Conservation (phyloP, 1,139 yeast genomes). For the Nematodospora anomalae region DNA sequence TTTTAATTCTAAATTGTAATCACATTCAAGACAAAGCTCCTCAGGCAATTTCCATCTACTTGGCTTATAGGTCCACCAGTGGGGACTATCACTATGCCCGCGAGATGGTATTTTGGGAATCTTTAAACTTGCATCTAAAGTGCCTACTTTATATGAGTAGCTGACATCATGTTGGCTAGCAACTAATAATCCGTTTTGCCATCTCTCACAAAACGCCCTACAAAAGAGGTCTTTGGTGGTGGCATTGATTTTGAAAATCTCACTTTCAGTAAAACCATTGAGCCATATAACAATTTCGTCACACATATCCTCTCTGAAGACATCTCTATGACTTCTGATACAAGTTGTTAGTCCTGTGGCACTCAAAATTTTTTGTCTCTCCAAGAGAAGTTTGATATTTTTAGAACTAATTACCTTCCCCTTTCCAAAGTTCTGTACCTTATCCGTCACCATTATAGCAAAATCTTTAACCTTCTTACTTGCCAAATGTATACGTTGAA, state of each 20-base stretch:
- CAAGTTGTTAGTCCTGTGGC: conserved; percentile 68
- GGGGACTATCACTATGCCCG: conserved; percentile 15
- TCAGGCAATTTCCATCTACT: conserved; percentile 44
- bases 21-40: conserved; percentile 45
- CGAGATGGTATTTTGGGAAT: conserved; percentile 34
- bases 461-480: conserved; percentile 67
- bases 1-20: conserved; percentile 36
- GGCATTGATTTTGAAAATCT: conserved; percentile 51
- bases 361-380: conserved; percentile 52
- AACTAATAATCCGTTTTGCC: conserved; percentile 52
- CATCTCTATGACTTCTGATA: conserved; percentile 66
- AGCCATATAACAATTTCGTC: conserved; percentile 70
- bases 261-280: conserved; percentile 55
- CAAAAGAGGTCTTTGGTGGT: conserved; percentile 55
- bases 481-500: conserved; percentile 61
- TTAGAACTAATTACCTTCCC: conserved; percentile 64
- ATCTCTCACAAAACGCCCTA: conserved; percentile 48
- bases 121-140: conserved; percentile 28
- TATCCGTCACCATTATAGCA: conserved; percentile 71
- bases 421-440: conserved; percentile 64
- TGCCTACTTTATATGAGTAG: conserved; percentile 31
- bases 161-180: conserved; percentile 12
- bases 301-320: conserved; percentile 80
- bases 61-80: conserved; percentile 48
- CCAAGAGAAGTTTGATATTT: conserved; percentile 49